Conservation (phyloP, 1,284 basidiomycete genomes). For the Rhodotorula sp. region DNA sequence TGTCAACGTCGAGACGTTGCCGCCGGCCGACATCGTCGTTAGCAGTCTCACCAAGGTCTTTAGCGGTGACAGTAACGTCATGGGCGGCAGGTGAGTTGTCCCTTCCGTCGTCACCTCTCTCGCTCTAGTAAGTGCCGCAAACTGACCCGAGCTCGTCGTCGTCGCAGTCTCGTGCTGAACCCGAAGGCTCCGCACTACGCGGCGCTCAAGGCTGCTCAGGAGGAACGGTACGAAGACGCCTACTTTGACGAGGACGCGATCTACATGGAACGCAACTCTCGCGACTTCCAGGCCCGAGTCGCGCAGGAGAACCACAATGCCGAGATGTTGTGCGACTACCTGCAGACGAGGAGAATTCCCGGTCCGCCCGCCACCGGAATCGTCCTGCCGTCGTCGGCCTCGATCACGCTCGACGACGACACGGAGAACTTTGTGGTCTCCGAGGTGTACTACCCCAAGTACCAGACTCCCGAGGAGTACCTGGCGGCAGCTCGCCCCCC, state of each 20-base stretch:
- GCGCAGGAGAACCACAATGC: slow-evolving; percentile 78
- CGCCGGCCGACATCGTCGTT: slow-evolving; percentile 88
- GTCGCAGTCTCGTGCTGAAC: slow-evolving; percentile 74
- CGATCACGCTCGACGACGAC: background rate
- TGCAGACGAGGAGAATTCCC: slow-evolving; percentile 57
- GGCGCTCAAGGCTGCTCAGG: slow-evolving; percentile 63
- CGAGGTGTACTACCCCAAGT: slow-evolving; percentile 88
- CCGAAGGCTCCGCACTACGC: slow-evolving; percentile 69
- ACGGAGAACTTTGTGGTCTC: slow-evolving; percentile 61
- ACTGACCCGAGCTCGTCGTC: background rate
- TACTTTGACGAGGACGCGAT: slow-evolving; percentile 92
- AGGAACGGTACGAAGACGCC: slow-evolving; percentile 73
- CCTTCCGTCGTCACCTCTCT: background rate
- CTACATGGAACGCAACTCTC: slow-evolving; percentile 96
- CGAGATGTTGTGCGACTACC: slow-evolving; percentile 73
- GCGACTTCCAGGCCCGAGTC: slow-evolving; percentile 80
- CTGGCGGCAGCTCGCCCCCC: slow-evolving; percentile 59
- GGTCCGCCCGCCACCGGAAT: slow-evolving; percentile 47
- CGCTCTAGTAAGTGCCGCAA: background rate
- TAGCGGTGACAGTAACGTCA: slow-evolving; percentile 91
- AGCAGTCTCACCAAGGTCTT: slow-evolving; percentile 94
- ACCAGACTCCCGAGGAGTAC: slow-evolving; percentile 71
- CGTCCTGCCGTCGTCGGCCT: slow-evolving; percentile 28
- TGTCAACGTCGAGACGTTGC: slow-evolving; percentile 88
- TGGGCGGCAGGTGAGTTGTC: slow-evolving; percentile 82